Conservation (phyloP, 805 yeast species). For the Ogataea pini region DNA sequence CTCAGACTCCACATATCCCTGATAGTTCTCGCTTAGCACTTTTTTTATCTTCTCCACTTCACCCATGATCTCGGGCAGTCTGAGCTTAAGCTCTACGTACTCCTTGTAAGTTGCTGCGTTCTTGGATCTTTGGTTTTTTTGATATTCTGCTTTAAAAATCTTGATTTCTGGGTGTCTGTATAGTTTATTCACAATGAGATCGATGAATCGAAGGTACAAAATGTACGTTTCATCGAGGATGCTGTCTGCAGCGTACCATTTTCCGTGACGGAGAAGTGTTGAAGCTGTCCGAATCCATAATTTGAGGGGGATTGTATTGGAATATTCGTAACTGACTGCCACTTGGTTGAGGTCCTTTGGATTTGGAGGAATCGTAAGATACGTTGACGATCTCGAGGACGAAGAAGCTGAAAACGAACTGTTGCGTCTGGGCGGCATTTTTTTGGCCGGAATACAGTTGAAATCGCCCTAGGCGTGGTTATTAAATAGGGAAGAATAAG, state of each 20-base stretch:
- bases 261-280: slow-evolving; percentile 48
- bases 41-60: slow-evolving; percentile 34
- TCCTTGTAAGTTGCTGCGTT: slow-evolving; percentile 29
- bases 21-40: slow-evolving; percentile 29
- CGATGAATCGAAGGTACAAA: slow-evolving; percentile 59
- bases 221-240: slow-evolving; percentile 53
- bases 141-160: slow-evolving; percentile 24
- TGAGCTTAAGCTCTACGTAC: slow-evolving; percentile 26
- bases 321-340: slow-evolving; percentile 56
- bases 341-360: slow-evolving; percentile 43
- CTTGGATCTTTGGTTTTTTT: slow-evolving; percentile 22
- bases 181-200: slow-evolving; percentile 50
- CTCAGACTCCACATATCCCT: slow-evolving; percentile 25
- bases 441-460: not conserved
- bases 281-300: slow-evolving; percentile 58
- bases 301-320: slow-evolving; percentile 48
- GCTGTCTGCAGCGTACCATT: slow-evolving; percentile 43
- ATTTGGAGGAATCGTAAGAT: slow-evolving; percentile 24
- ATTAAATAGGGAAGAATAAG: no score
- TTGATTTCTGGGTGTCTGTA: slow-evolving; percentile 47
- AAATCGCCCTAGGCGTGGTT: no score
- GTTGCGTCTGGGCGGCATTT: slow-evolving; percentile 12
- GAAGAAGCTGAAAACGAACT: slow-evolving; percentile 22
- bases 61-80: slow-evolving; percentile 31
- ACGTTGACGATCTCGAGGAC: slow-evolving; percentile 16